phyloP scores from a whole-genome alignment of 2,329 filamentous ascomycete genomes.

The Alternaria sp. region DNA sequence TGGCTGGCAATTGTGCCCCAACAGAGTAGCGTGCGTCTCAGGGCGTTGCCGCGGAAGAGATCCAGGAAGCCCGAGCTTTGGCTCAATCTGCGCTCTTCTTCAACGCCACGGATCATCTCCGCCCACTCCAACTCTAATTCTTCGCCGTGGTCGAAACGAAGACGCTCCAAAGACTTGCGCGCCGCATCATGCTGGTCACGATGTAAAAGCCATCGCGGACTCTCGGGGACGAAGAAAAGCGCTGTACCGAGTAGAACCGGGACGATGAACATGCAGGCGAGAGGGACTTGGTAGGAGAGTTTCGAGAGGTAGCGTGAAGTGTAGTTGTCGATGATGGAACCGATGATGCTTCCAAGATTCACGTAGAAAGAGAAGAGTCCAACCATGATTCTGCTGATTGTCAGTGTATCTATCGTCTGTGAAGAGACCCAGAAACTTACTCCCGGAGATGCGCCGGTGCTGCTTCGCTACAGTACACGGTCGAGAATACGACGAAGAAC shows the following conservation, averaged over 20 bases:
- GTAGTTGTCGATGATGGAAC: conserved; percentile 46
- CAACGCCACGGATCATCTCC: conserved; percentile 36
- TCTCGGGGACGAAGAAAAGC: conserved; percentile 36
- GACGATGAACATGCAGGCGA: conserved; percentile 61
- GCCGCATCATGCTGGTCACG: conserved; percentile 22
- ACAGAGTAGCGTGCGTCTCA: conserved; percentile 59
- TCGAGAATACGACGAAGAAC: conserved; percentile 62
- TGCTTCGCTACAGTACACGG: conserved; percentile 56
- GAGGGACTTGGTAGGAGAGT: conserved; percentile 51
- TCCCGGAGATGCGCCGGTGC: conserved; percentile 41
- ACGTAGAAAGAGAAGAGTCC: conserved; percentile 58
- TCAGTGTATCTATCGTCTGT: neutral
- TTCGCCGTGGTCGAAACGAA: conserved; percentile 27
- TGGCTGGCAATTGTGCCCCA: conserved; percentile 57
- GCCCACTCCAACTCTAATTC: conserved; percentile 34
- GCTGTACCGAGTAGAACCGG: conserved; percentile 54
- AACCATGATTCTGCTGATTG: conserved; percentile 52
- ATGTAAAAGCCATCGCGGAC: conserved; percentile 52
- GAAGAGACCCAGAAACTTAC: conserved; percentile 2
- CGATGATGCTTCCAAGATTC: conserved; percentile 57
- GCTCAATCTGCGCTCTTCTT: conserved; percentile 52
- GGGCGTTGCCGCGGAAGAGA: conserved; percentile 57
- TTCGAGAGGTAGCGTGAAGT: conserved; percentile 27
- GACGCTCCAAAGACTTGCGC: conserved; percentile 17
- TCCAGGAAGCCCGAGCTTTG: conserved; percentile 58